Percentiles rank a stretch among this genome's conserved stretches.
phyloP scores from a whole-genome alignment of 139 green algal genomes.

The Volvox africanus region DNA sequence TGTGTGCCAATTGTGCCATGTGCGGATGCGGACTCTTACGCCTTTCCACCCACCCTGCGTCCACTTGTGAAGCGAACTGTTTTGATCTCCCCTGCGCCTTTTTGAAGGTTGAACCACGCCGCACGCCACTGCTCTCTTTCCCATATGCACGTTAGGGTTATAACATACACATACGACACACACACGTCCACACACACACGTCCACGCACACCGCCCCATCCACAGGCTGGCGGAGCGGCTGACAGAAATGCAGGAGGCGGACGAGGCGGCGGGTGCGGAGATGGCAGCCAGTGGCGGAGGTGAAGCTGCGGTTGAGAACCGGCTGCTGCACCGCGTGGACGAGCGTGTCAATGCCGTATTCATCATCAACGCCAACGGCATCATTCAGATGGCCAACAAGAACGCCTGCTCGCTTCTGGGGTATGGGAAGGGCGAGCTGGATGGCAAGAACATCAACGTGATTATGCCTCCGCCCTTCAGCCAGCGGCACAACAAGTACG shows the following conservation, averaged over 20 bases:
- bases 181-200: no score
- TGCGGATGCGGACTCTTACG: no score
- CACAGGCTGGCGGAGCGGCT: conserved; percentile 58
- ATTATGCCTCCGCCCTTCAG: conserved; percentile 71
- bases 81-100: not conserved
- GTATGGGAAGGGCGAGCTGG: conserved; percentile 66
- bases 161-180: no score
- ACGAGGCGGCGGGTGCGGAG: conserved; percentile 37
- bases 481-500: conserved; percentile 67
- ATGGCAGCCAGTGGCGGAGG: conserved; percentile 32
- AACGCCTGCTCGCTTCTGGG: conserved; percentile 53
- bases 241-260: conserved; percentile 49
- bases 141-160: no score
- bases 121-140: not conserved
- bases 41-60: no score
- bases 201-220: no score
- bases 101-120: no score
- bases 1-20: no score
- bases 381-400: conserved; percentile 66
- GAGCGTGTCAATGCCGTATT: conserved; percentile 53
- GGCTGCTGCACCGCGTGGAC: conserved; percentile 53
- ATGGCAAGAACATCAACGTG: conserved; percentile 69
- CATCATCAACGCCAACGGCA: conserved; percentile 59
- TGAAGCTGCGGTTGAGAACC: conserved; percentile 12
- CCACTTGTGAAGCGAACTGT: no score